These are phyloP conservation scores for Xylariales sp. DNA, from an alignment of 2,329 filamentous ascomycete genomes.

Conservation along the genomic window DNA sequence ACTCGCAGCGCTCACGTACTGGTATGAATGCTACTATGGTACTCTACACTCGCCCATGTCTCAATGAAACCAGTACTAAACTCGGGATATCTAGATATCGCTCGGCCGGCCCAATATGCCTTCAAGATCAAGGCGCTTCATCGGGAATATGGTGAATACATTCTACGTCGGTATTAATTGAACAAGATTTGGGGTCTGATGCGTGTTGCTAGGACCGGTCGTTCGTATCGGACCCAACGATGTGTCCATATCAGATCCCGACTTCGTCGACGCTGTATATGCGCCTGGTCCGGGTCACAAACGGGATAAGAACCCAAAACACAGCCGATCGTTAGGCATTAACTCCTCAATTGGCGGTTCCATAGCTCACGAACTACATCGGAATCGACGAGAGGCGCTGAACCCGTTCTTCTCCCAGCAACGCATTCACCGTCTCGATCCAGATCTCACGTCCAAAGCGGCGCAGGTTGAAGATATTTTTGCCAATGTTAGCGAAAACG, in stretches of 20 bases:
- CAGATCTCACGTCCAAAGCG: conserved; percentile 18
- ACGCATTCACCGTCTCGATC: conserved; percentile 27
- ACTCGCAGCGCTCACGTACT: conserved; percentile 34
- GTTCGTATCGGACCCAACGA: conserved; percentile 36
- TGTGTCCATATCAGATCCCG: conserved; percentile 26
- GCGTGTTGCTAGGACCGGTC: conserved; percentile 25
- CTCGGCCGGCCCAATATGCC: conserved; percentile 32
- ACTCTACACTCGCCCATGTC: neutral
- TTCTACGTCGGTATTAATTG: conserved; percentile 3
- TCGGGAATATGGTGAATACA: conserved; percentile 29
- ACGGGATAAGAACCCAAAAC: conserved; percentile 18
- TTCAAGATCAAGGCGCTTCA: conserved; percentile 38
- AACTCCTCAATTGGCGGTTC: conserved; percentile 21
- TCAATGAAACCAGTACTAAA: neutral
- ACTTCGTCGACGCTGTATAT: conserved; percentile 31
- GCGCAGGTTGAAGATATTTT: conserved; percentile 25
- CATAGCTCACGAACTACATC: conserved; percentile 26
- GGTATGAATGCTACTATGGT: conserved; percentile 37
- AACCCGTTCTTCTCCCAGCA: conserved; percentile 32
- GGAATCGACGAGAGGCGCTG: conserved; percentile 24
- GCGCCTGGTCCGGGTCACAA: conserved; percentile 25
- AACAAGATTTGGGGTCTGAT: conserved; percentile 3
- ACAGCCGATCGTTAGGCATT: conserved; percentile 18
- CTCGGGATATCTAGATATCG: conserved; percentile 24
- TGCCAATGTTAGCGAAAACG: conserved; percentile 19